Evolutionary conservation across 345 rosid species (phyloP).

Genomic region (Alliaria petiolata): DNA sequence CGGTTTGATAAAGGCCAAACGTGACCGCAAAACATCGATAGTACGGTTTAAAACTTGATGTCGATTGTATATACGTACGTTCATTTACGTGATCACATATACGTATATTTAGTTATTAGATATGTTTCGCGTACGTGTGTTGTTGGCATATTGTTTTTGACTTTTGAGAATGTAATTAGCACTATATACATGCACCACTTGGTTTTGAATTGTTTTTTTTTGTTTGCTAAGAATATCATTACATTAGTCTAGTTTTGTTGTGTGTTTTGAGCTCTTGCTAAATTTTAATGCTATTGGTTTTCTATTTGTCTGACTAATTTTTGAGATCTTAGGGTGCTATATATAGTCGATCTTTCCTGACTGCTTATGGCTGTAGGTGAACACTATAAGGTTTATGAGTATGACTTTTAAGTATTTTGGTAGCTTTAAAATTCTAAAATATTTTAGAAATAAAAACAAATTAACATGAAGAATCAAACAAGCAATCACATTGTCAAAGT

Average conservation of each 20-base stretch:
- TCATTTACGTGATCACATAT: not conserved
- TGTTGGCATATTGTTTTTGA: not conserved
- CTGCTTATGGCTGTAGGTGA: not conserved
- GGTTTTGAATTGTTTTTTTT: not conserved
- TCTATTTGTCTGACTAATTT: not conserved
- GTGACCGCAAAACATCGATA: constrained; percentile 27
- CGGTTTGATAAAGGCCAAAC: constrained; percentile 53
- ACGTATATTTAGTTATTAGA: not conserved
- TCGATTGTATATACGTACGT: not conserved
- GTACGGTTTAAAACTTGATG: constrained; percentile 19
- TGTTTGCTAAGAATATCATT: not conserved
- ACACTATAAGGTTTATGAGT: not conserved
- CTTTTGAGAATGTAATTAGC: constrained; percentile 5
- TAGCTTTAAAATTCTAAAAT: not conserved
- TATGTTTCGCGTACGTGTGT: not conserved
- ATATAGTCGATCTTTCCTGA: not conserved
- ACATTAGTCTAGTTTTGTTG: not conserved
- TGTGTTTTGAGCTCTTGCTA: not conserved
- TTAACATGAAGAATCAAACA: not conserved
- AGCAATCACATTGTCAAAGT: not conserved
- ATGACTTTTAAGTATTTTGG: not conserved
- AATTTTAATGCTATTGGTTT: no score
- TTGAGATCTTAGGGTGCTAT: no score
- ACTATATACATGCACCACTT: not conserved
- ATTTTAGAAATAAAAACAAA: not conserved